Conservation (phyloP, 2,329 filamentous ascomycete species). For the Claviceps sp. region DNA sequence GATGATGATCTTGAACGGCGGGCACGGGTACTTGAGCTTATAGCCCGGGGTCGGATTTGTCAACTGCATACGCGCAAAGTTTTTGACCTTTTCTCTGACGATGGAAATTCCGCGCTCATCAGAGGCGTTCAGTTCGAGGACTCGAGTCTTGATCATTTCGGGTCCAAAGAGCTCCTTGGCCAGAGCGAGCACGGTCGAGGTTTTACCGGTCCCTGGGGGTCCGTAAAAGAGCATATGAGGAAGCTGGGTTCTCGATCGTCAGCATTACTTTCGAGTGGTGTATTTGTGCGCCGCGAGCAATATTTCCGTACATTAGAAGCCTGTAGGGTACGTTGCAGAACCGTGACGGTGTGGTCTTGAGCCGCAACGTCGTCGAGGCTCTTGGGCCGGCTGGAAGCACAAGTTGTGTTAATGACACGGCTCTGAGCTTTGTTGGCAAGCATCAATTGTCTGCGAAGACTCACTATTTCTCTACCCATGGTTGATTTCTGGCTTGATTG, state of each 20-base stretch:
- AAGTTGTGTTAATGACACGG: not conserved
- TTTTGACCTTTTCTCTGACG: slow-evolving; percentile 94
- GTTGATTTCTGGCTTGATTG: slow-evolving; percentile 55
- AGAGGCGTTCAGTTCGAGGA: slow-evolving; percentile 98
- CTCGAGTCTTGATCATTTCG: slow-evolving; percentile 79
- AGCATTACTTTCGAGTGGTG: not conserved
- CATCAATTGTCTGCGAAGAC: slow-evolving; percentile 11
- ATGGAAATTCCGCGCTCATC: slow-evolving; percentile 97
- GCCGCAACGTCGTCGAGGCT: slow-evolving; percentile 88
- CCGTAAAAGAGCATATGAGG: slow-evolving; percentile 99
- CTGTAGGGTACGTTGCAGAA: slow-evolving; percentile 85
- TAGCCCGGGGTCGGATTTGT: slow-evolving; percentile 64
- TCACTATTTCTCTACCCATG: slow-evolving; percentile 99
- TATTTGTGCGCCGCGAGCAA: not conserved
- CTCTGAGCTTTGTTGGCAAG: not conserved
- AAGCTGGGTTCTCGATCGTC: slow-evolving; percentile 32
- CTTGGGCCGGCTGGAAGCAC: slow-evolving; percentile 62
- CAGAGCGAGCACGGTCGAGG: slow-evolving; percentile 89
- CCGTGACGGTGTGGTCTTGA: slow-evolving; percentile 91
- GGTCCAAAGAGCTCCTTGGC: slow-evolving; percentile 96
- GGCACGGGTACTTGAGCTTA: slow-evolving; percentile 69
- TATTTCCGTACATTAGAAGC: slow-evolving; percentile 63
- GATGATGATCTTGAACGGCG: slow-evolving; percentile 97
- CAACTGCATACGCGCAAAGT: slow-evolving; percentile 91
- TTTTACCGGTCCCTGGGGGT: slow-evolving; percentile 94